phyloP scores from a whole-genome alignment of 495 filamentous ascomycete genomes.

The Penicillium herquei region DNA sequence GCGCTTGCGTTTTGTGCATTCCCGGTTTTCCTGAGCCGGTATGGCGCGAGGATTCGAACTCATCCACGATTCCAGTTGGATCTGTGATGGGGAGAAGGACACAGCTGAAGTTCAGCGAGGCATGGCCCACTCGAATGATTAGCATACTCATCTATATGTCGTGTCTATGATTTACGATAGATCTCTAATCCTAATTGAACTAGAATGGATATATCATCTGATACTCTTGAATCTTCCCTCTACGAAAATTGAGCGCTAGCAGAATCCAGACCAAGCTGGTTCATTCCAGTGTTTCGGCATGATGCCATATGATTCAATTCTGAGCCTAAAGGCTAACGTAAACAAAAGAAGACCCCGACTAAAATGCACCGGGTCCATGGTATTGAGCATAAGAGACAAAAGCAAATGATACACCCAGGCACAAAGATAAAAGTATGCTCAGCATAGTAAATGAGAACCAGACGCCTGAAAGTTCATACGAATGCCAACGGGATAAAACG shows the following conservation, averaged over 20 bases:
- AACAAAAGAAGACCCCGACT: not conserved
- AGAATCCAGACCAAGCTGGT: not conserved
- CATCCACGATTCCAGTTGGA: not conserved
- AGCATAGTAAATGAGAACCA: slow-evolving; percentile 21
- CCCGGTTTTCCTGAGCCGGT: slow-evolving; percentile 40
- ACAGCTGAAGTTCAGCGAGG: no score
- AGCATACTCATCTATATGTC: no score
- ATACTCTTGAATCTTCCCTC: no score
- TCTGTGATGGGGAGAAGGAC: not conserved
- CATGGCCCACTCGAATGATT: no score
- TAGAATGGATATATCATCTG: no score
- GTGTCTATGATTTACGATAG: no score
- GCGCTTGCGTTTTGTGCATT: slow-evolving; percentile 26
- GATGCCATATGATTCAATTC: slow-evolving; percentile 1
- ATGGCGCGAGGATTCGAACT: slow-evolving; percentile 28
- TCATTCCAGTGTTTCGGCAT: not conserved
- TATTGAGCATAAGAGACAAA: slow-evolving; percentile 11
- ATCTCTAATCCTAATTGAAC: no score
- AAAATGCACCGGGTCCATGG: slow-evolving; percentile 8
- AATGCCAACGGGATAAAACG: not conserved
- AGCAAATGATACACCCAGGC: slow-evolving; percentile 4
- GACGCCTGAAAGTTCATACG: slow-evolving; percentile 9
- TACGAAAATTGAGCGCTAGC: no score
- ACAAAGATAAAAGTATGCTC: slow-evolving; percentile 15
- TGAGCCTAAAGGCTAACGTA: not conserved